These are phyloP conservation scores for Triticum urartu DNA, from an alignment of 176 grass and related monocot genomes.

Conservation along the genomic window DNA sequence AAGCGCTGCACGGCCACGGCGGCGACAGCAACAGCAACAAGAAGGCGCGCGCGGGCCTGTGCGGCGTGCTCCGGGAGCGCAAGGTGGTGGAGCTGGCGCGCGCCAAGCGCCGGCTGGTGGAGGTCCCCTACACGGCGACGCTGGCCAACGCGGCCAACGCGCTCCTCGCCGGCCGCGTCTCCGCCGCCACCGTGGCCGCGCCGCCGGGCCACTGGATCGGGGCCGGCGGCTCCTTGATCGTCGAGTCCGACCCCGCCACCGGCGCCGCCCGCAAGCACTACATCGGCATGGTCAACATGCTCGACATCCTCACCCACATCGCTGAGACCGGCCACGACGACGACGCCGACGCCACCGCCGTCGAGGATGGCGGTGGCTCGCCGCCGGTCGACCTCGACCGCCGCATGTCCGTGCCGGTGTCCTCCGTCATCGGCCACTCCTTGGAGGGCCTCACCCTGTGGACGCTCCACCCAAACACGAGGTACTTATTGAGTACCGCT, in stretches of 20 bases:
- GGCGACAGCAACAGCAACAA: conserved; percentile 34
- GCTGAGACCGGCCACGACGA: conserved; percentile 36
- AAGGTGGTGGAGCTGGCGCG: conserved; percentile 54
- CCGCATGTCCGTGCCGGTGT: conserved; percentile 69
- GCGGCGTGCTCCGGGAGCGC: conserved; percentile 61
- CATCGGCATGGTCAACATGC: conserved; percentile 92
- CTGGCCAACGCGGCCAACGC: conserved; percentile 72
- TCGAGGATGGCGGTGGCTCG: not conserved
- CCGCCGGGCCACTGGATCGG: conserved; percentile 86
- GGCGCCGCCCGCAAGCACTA: conserved; percentile 91
- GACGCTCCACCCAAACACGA: conserved; percentile 79
- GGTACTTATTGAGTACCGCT: conserved; percentile 10
- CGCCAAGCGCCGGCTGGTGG: conserved; percentile 70
- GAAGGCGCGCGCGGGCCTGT: conserved; percentile 51
- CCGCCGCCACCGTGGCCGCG: conserved; percentile 64
- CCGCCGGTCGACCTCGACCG: conserved; percentile 31
- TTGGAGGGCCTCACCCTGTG: conserved; percentile 78
- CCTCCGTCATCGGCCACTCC: conserved; percentile 75
- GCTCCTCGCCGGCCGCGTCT: conserved; percentile 55
- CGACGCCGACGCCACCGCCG: not conserved
- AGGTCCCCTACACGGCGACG: conserved; percentile 82
- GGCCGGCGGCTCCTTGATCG: conserved; percentile 83
- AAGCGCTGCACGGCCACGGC: not conserved
- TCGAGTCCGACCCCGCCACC: conserved; percentile 78
- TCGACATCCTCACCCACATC: conserved; percentile 78